phyloP scores from a whole-genome alignment of 192 early-diverging fungal genomes.

The Umbelopsis ramanniana region DNA sequence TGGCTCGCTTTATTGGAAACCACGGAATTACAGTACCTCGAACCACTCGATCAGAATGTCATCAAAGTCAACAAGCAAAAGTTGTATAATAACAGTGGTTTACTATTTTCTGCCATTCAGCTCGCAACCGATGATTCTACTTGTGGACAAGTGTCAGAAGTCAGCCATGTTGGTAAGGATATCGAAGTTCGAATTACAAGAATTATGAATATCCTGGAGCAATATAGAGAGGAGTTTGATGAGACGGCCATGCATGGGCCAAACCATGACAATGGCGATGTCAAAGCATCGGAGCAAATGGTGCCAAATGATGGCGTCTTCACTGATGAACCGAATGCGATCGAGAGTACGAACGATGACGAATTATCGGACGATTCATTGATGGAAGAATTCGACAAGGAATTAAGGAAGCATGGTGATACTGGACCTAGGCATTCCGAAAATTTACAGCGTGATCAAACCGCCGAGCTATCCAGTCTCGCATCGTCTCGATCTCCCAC shows the following conservation, averaged over 20 bases:
- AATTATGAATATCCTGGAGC: constrained; percentile 31
- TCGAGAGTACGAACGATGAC: not conserved
- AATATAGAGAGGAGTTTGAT: constrained; percentile 26
- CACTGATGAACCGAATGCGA: not conserved
- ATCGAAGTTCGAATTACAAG: constrained; percentile 23
- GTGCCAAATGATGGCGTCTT: not conserved
- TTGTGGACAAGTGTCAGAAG: not conserved
- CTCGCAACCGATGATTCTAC: constrained; percentile 28
- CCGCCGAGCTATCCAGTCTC: constrained; percentile 6
- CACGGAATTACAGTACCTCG: constrained; percentile 20
- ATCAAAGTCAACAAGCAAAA: constrained; percentile 36
- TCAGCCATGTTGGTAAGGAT: constrained; percentile 22
- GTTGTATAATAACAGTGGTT: constrained; percentile 37
- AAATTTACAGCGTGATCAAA: not conserved
- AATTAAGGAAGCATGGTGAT: not conserved
- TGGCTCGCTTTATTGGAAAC: constrained; percentile 31
- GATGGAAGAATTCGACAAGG: not conserved
- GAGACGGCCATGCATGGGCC: not conserved
- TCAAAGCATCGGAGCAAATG: constrained; percentile 1
- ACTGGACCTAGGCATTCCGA: not conserved
- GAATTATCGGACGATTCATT: constrained; percentile 5
- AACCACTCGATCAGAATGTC: constrained; percentile 20
- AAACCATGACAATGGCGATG: not conserved
- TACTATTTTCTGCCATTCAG: constrained; percentile 35
- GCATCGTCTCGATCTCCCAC: constrained; percentile 21